Base-by-base conservation (phyloP, 345 rosid species). In the Gossypium ekmanianum region DNA sequence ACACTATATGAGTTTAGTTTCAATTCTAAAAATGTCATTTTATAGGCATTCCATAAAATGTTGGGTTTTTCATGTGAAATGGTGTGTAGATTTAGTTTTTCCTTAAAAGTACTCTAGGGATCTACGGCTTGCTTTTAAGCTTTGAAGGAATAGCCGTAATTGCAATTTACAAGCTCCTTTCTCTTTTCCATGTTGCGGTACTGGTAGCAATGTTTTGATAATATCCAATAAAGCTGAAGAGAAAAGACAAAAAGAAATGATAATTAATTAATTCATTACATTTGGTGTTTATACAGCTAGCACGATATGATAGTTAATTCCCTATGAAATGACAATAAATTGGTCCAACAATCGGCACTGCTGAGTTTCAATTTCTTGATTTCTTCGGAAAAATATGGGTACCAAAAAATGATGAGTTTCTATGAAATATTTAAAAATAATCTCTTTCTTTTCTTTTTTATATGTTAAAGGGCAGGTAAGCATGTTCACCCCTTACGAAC, bases 221-320 rank as follows among this genome's bases (percentile, higher is more conserved):
- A 22, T 13, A 17, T 13, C 56, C 39, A 7, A 20, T 34, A 11
- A 66, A 12, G 17, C 11, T 12, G 29, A 41, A 11, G 51, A 44
- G 52, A 44, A 65, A 65, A 43, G 26, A n/a, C 11, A 43, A 65
- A 65, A 65, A 44, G 10, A 10, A 66, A 17, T 3, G 0, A 12
- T 41, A 39, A 45, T 45, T 22, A 41, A 41, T 41, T 10, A 65
- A 67, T 3, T 20, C 2, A 47, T 45, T 54, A 45, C 41, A 45
- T 47, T 67, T 47, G 54, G 47, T 66, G 10, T 20, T 66, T 6
- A 66, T 44, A 65, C 70, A 65, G 70, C 52, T 65, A 43, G 51
- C 70, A 65, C 14, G 43, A 3, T 4, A 43, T n/a, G 9, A 41
- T n/a, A 64, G 43, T 64, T 41, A 10, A n/a, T 41, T 43, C 12